Base-by-base conservation (phyloP, 1,139 yeast species). In the Saccharomyces hybrid region DNA sequence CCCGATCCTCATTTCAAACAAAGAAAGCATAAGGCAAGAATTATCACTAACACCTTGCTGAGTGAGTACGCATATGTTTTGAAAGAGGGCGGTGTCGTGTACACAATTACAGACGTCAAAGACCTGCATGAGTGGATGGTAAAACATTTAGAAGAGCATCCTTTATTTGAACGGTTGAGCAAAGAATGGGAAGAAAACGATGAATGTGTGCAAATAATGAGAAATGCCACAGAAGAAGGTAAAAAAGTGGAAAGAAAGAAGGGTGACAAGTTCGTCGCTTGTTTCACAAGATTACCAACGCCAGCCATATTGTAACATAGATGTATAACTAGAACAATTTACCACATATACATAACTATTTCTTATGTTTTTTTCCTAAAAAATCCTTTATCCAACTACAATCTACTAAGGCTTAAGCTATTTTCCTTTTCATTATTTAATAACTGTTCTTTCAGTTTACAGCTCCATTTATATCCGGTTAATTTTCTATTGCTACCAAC, bases 1-100 rank as follows among this genome's bases (percentile, higher is more conserved):
- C 99, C 99, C 19, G 99, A 93, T 72, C 99, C 99, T 13, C 99
- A 95, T 71, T 93, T 93, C 77, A 93, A 93, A 69, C 96, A 89
- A 71, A 80, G 99, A 66, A 93, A 93, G 70, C 99, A 95, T 73
- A 93, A 93, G 76, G 98, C 98, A 7, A 80, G 99, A 75, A 93
- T 93, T 65, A 82, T 93, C 60, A 91, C 99, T 57, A 84, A 83
- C 57, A 93, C 98, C 1, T 75, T 93, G 58, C 77, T 90, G 55
- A 81, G 95, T 38, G 99, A 93, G 70, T 93, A 93, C 68, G 99
- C 99, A 3, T 95, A 82, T 68, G 96, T 86, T 8, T 77, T 93
- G 64, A 82, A 77, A 63, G 96, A 88, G 57, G 95, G 89, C 31
- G 99, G 99, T 3, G 75, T 91, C 16, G 73, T 91, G 29, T 95